These are phyloP conservation scores for Colletotrichum zoysiae DNA, from an alignment of 2,329 filamentous ascomycete genomes.

Conservation along the genomic window DNA sequence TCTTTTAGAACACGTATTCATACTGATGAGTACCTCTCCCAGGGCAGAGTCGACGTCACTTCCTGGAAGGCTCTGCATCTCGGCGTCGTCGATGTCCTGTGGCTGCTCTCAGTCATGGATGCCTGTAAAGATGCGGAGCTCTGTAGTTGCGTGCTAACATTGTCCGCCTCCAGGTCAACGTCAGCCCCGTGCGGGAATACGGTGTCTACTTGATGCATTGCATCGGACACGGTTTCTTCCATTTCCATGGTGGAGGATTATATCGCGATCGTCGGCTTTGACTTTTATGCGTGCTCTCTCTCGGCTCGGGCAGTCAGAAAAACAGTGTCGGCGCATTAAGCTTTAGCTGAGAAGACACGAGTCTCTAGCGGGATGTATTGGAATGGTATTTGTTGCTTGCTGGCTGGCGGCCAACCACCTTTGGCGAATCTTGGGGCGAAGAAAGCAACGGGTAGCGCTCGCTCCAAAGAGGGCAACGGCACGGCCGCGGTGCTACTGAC, in stretches of 20 bases:
- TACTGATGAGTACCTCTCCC: conserved; percentile 44
- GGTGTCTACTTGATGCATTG: conserved; percentile 23
- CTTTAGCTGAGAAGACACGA: background rate
- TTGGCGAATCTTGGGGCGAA: background rate
- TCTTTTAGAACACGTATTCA: background rate
- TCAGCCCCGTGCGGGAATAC: conserved; percentile 14
- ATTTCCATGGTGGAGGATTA: conserved; percentile 16
- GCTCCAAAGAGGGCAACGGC: conserved; percentile 1
- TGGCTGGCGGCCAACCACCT: background rate
- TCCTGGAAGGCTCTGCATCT: conserved; percentile 38
- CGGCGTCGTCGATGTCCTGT: conserved; percentile 35
- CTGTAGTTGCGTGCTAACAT: conserved; percentile 26
- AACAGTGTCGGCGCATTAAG: background rate
- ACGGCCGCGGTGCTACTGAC: conserved; percentile 25
- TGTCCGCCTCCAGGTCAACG: conserved; percentile 38
- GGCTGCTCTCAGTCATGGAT: conserved; percentile 4
- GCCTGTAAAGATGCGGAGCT: background rate
- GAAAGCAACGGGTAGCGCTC: background rate
- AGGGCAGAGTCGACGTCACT: conserved; percentile 47
- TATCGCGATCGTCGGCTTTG: background rate
- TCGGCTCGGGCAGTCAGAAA: background rate
- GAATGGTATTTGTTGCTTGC: conserved; percentile 1
- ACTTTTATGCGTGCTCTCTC: background rate
- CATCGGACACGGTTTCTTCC: conserved; percentile 26
- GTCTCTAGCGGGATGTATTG: background rate